These are phyloP conservation scores for Serendipita sp. DNA, from an alignment of 768 basidiomycete species.

Conservation along the genomic window DNA sequence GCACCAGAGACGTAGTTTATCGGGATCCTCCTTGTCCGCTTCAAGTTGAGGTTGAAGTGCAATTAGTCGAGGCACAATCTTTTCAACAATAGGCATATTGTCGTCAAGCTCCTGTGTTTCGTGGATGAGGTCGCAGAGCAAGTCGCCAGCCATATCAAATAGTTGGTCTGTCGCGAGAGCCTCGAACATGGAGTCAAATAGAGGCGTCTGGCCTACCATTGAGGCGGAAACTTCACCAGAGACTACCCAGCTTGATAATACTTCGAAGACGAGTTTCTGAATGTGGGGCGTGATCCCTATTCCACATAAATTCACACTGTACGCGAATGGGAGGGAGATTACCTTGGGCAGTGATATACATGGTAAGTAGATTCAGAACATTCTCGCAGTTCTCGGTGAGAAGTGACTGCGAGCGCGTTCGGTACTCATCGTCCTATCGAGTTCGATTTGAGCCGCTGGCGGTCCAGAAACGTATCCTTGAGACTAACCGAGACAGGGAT, in stretches of 20 bases:
- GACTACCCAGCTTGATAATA: slow-evolving; percentile 71
- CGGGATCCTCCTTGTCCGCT: slow-evolving; percentile 55
- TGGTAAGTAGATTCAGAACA: slow-evolving; percentile 59
- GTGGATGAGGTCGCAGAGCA: slow-evolving; percentile 87
- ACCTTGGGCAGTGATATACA: slow-evolving; percentile 87
- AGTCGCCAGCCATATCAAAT: slow-evolving; percentile 87
- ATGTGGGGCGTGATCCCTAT: slow-evolving; percentile 71
- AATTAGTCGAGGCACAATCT: slow-evolving; percentile 76
- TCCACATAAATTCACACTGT: neutral
- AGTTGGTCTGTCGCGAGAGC: slow-evolving; percentile 68
- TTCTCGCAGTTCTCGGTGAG: slow-evolving; percentile 51
- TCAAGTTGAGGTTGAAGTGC: slow-evolving; percentile 46
- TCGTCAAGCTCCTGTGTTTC: slow-evolving; percentile 97
- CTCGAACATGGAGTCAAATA: slow-evolving; percentile 70
- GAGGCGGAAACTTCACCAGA: slow-evolving; percentile 64
- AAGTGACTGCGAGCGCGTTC: slow-evolving; percentile 39
- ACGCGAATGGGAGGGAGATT: slow-evolving; percentile 6
- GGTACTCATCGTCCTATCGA: slow-evolving; percentile 52
- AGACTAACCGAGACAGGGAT: slow-evolving; percentile 72
- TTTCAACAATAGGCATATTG: slow-evolving; percentile 74
- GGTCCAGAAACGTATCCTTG: neutral
- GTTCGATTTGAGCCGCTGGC: neutral
- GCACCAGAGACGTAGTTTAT: slow-evolving; percentile 76
- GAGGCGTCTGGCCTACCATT: slow-evolving; percentile 52
- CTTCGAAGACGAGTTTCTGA: slow-evolving; percentile 67